A percentile compares a stretch with the other conserved stretches of the same genome.
Evolutionary conservation across 768 basidiomycete genomes (phyloP).

Genomic region (Mycena indigotica): DNA sequence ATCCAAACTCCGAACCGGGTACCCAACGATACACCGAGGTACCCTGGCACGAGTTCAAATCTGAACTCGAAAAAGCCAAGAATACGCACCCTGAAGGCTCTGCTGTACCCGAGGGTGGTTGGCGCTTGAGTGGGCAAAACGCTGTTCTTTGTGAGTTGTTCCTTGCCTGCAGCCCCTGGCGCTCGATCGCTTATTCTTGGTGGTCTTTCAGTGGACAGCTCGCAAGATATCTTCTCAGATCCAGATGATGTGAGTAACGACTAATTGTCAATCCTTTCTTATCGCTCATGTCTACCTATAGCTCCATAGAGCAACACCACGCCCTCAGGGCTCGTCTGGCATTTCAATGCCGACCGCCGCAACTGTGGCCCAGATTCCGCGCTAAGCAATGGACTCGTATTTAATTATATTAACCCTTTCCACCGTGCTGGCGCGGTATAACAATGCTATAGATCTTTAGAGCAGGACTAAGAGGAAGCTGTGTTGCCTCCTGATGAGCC

Average conservation of each 20-base stretch:
- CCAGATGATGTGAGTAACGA: constrained; percentile 30
- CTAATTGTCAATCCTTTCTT: not conserved
- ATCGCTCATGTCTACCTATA: constrained; percentile 24
- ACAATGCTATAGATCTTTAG: not conserved
- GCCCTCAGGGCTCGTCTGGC: constrained; percentile 19
- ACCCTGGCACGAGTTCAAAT: constrained; percentile 65
- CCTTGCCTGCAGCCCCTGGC: constrained; percentile 5
- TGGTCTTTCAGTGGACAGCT: constrained; percentile 37
- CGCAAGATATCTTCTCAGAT: constrained; percentile 51
- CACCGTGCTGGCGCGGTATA: constrained; percentile 2
- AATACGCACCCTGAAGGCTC: constrained; percentile 27
- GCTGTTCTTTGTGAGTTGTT: constrained; percentile 40
- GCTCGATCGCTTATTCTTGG: constrained; percentile 1
- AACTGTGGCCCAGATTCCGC: not conserved
- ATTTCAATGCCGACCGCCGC: not conserved
- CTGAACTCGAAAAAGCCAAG: constrained; percentile 39
- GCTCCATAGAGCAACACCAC: constrained; percentile 37
- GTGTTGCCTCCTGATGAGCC: no score
- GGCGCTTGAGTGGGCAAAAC: constrained; percentile 55
- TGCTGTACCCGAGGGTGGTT: constrained; percentile 45
- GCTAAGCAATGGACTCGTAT: no score
- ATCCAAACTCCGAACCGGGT: constrained; percentile 56
- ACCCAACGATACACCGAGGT: constrained; percentile 63
- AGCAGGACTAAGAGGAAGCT: no score
- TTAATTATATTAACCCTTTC: no score